A percentile compares a stretch with the other conserved stretches of the same genome.
These are phyloP conservation scores for Desmodesmus armatus DNA, from an alignment of 139 green algal species.

Conservation along the genomic window DNA sequence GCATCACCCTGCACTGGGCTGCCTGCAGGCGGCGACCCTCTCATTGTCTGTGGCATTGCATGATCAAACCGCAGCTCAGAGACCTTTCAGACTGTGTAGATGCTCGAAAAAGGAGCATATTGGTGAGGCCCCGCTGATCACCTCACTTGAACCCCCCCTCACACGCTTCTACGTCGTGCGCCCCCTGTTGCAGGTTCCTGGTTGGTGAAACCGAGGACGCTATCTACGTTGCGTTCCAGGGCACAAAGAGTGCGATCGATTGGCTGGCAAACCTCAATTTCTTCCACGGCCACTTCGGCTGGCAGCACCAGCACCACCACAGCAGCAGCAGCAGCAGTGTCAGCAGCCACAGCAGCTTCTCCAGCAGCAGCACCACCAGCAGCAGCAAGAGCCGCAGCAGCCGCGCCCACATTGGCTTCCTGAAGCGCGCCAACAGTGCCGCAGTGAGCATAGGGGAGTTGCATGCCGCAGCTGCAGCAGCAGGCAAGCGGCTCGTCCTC, in stretches of 20 bases:
- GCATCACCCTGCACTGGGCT: neutral
- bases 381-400: neutral
- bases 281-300: constrained; percentile 10
- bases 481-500: constrained; percentile 45
- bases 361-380: neutral
- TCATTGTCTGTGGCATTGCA: neutral
- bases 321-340: constrained; percentile 5
- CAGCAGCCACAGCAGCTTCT: constrained; percentile 3
- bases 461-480: constrained; percentile 19
- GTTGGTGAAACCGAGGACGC: constrained; percentile 26
- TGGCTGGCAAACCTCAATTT: constrained; percentile 43
- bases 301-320: neutral
- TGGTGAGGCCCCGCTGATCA: neutral
- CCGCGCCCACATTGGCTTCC: constrained; percentile 35
- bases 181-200: constrained; percentile 25
- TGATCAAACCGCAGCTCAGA: neutral
- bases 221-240: constrained; percentile 45
- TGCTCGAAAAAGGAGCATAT: no score
- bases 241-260: constrained; percentile 27
- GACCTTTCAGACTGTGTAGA: neutral
- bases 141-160: no score
- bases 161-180: neutral
- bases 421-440: constrained; percentile 20
- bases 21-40: neutral
- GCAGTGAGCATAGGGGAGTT: constrained; percentile 12